Evolutionary conservation across 176 grass and related monocot genomes (phyloP), one percentile per base, ranked within the genome.

Genomic region (Tillandsia fasciculata): DNA sequence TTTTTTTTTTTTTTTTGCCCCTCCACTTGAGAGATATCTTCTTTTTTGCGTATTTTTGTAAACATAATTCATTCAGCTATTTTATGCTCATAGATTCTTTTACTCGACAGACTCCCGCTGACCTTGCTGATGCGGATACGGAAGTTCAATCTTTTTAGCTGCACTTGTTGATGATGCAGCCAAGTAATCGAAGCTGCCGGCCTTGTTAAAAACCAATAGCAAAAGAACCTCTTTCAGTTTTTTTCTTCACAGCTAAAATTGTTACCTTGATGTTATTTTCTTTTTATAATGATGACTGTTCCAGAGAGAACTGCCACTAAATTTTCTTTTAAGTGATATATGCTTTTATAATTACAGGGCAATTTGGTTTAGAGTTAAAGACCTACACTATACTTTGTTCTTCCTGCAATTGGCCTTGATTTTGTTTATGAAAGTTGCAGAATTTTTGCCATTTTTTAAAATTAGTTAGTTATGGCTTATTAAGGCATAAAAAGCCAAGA

Each of bases 101-200:
- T 17, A 26, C 7, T 26, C 3, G 10, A 28, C 63, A 97, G 89
- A 82, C 79, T 50, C 79, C 93, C 1, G 89, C 89, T 4, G 89
- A 92, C 70, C 83, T 97, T 81, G 89, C 93, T 48, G 86, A 90
- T 77, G 64, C 79, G 67, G 84, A 77, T 63, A 92, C 93, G 2
- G 93, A 97, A 79, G 93, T 82, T 52, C 64, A 64, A 29, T 58
- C 64, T 50, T 51, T 81, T 84, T 97, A 76, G 81, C 78, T 71
- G 77, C 83, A 24, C 61, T 57, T 63, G 3, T 64, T 28, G 29
- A 67, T 11, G 70, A 76, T 77, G 72, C 69, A 13, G 24, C 77
- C 52, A 49, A 18, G 56, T 61, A 14, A 61, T n/a, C 23, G 56
- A 10, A 61, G 22, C 15, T 61, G 56, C 56, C 8, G 10, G 1